These are phyloP conservation scores for Cucumis melo DNA, from an alignment of 306 rosid species.

Conservation along the genomic window DNA sequence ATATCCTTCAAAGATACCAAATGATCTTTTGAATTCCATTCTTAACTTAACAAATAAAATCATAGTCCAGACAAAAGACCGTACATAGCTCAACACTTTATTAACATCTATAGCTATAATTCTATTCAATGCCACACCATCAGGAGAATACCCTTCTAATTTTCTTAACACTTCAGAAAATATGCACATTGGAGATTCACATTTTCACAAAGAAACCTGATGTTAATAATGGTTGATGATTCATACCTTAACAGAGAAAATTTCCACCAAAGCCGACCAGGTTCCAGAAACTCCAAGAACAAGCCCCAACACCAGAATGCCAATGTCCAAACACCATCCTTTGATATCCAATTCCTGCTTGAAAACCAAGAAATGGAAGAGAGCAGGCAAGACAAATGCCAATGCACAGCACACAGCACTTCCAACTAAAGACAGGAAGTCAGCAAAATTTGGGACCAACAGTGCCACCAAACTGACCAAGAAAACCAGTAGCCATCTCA, in stretches of 20 bases:
- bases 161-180: background rate
- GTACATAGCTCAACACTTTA: background rate
- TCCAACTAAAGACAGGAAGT: conserved; percentile 44
- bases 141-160: background rate
- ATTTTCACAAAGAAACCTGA: background rate
- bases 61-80: background rate
- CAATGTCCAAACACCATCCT: conserved; percentile 20
- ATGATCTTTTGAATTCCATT: background rate
- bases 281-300: conserved; percentile 38
- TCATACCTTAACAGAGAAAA: conserved; percentile 15
- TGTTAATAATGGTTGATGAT: background rate
- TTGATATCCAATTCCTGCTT: conserved; percentile 26
- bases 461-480: conserved; percentile 35
- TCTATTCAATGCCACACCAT: background rate
- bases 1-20: background rate
- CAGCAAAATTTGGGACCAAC: conserved; percentile 36
- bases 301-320: conserved; percentile 20
- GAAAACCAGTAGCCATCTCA: conserved; percentile 35
- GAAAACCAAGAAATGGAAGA: conserved; percentile 34
- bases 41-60: too few species aligned
- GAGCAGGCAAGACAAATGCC: conserved; percentile 38
- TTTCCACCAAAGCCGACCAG: conserved; percentile 30
- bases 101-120: background rate
- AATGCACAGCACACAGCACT: conserved; percentile 37
- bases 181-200: background rate